Evolutionary conservation across 169 alveolate genomes (phyloP), one percentile per base, ranked within the genome.

Genomic region (Eimeria praecox): DNA sequence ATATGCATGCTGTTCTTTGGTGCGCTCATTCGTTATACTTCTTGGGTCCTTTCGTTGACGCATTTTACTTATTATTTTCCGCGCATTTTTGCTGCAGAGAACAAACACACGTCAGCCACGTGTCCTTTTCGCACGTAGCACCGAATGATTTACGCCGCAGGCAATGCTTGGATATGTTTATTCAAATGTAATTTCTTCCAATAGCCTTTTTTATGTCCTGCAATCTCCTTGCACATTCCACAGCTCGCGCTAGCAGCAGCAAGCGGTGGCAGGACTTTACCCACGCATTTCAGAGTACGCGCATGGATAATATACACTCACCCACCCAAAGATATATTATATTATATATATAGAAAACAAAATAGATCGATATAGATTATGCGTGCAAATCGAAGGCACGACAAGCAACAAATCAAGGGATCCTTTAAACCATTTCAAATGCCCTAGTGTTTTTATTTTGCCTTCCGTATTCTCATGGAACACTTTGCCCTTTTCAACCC

Each of bases 231-330:
- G 80, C 49, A 69, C 12, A 35, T 16, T 69, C 20, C 42, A 66
- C 44, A 66, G 44, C 80, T 69, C 80, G 80, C 80, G 80, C 80
- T 14, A 9, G 14, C n/a, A 69, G 80, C 80, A 69, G 80, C 80
- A 35, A 69, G 80, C 49, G 49, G 49, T 35, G 80, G 49, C 24
- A 69, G 80, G 80, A 18, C 80, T 27, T 66, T 30, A 30, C 20
- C 6, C 24, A 16, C 24, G 80, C 44, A 33, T 0, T 14, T 69
- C 49, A 24, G 35, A 69, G 10, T 49, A 69, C 1, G 80, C 24
- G 80, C 42, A 42, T 5, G 40, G 20, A 77, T 4, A 77, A 40
- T 77, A 22, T 3, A 12, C 86, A 42, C 40, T 20, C 59, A 42
- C 27, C 20, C 20, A 38, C 59, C 27, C 24, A 30, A 18, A 30